Conservation (phyloP, 129 eudicot genomes). For the Flaveria trinervia region DNA sequence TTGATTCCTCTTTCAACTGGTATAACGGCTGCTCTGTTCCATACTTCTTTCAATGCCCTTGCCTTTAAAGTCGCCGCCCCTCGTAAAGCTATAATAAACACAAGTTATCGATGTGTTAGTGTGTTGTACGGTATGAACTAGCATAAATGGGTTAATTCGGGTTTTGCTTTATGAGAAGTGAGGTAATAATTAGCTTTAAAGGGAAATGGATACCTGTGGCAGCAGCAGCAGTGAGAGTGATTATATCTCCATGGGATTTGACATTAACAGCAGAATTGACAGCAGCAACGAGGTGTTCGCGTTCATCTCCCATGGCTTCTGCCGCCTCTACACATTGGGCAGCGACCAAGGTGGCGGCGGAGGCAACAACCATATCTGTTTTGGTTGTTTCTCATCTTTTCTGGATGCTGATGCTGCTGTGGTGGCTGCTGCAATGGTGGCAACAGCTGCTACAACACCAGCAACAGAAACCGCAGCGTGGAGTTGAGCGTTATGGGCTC, state of each 20-base stretch:
- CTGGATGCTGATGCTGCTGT: constrained; percentile 73
- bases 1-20: constrained; percentile 79
- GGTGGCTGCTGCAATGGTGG: constrained; percentile 92
- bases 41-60: constrained; percentile 88
- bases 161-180: background rate
- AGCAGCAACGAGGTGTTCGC: constrained; percentile 81
- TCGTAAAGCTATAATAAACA: constrained; percentile 60
- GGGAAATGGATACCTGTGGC: constrained; percentile 64
- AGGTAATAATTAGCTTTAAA: background rate
- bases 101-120: background rate
- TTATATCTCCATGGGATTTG: constrained; percentile 83
- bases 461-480: constrained; percentile 95
- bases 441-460: constrained; percentile 92
- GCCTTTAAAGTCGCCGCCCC: constrained; percentile 98
- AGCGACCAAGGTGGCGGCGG: constrained; percentile 93
- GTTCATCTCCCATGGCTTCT: constrained; percentile 91
- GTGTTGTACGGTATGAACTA: too few relatives aligned
- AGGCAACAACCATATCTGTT: constrained; percentile 95
- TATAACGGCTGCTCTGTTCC: constrained; percentile 87
- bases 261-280: constrained; percentile 94
- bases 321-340: constrained; percentile 99
- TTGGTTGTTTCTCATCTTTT: constrained; percentile 81
- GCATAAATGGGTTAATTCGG: background rate
- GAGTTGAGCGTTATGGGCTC: constrained; percentile 92
- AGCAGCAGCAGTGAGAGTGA: constrained; percentile 96